Percentiles rank a stretch among this genome's conserved stretches.
Conservation (phyloP, 345 rosid genomes). For the Microcos paniculata region DNA sequence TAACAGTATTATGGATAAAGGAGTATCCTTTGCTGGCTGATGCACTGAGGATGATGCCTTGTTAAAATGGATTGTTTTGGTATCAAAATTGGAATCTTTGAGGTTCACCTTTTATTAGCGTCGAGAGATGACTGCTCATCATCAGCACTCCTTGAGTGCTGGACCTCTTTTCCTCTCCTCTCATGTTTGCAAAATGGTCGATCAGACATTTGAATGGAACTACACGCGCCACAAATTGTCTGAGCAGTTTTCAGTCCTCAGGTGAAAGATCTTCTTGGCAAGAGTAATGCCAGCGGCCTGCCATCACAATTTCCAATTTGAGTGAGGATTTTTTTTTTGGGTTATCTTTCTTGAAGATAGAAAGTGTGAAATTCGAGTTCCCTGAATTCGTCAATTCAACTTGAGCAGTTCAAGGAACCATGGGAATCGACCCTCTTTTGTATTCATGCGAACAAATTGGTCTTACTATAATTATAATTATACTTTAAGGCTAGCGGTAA, state of each 20-base stretch:
- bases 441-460: neutral
- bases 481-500: too few species aligned
- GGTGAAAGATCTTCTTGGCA: neutral
- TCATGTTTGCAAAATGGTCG: neutral
- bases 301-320: constrained; percentile 10
- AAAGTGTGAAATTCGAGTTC: neutral
- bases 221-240: neutral
- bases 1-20: neutral
- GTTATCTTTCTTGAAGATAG: neutral
- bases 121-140: too few species aligned
- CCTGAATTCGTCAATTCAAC: neutral
- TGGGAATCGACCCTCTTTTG: neutral
- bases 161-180: too few species aligned
- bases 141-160: neutral
- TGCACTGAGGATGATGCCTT: neutral
- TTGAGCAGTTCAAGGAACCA: neutral
- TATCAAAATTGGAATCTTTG: neutral
- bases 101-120: neutral
- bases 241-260: neutral
- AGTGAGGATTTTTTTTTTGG: neutral
- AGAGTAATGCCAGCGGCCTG: neutral
- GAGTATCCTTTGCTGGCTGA: neutral
- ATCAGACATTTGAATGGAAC: neutral
- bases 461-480: too few species aligned
- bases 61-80: neutral